Conservation (phyloP, 805 yeast genomes). For the Wickerhamomyces bisporus region DNA sequence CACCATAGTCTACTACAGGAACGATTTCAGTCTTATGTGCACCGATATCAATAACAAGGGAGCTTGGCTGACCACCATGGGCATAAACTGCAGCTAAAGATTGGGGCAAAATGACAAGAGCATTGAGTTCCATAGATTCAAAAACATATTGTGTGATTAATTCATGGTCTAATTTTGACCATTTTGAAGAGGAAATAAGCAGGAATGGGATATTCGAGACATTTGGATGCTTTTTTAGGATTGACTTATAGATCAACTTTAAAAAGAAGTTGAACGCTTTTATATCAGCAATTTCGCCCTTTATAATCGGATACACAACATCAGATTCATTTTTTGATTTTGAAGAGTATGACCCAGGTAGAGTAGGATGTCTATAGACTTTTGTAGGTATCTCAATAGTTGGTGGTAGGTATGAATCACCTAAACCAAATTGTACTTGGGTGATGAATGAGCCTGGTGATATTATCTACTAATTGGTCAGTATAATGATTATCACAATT, state of each 20-base stretch:
- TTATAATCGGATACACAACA: constrained; percentile 57
- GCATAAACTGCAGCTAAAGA: constrained; percentile 73
- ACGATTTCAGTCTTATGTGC: constrained; percentile 66
- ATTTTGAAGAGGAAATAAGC: constrained; percentile 57
- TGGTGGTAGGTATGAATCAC: constrained; percentile 72
- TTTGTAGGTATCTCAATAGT: constrained; percentile 70
- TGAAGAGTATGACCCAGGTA: constrained; percentile 28
- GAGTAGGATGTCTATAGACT: constrained; percentile 48
- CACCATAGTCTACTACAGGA: constrained; percentile 73
- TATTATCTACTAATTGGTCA: constrained; percentile 39
- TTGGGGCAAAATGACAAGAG: constrained; percentile 63
- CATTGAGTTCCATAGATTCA: constrained; percentile 67
- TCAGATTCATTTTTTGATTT: constrained; percentile 28
- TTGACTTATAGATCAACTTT: constrained; percentile 43
- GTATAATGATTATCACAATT: too few species aligned
- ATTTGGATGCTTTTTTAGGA: constrained; percentile 26
- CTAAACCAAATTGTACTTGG: constrained; percentile 71
- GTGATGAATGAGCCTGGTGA: constrained; percentile 79
- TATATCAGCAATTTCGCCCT: constrained; percentile 60
- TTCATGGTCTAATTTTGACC: constrained; percentile 70
- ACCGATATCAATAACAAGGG: constrained; percentile 80
- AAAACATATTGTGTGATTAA: constrained; percentile 67
- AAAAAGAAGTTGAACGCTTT: constrained; percentile 64
- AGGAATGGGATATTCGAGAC: constrained; percentile 59
- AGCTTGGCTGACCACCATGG: constrained; percentile 56